Percentiles rank a stretch among this genome's conserved stretches.
phyloP scores from a whole-genome alignment of 2,329 filamentous ascomycete species.

The Alternaria longipes region DNA sequence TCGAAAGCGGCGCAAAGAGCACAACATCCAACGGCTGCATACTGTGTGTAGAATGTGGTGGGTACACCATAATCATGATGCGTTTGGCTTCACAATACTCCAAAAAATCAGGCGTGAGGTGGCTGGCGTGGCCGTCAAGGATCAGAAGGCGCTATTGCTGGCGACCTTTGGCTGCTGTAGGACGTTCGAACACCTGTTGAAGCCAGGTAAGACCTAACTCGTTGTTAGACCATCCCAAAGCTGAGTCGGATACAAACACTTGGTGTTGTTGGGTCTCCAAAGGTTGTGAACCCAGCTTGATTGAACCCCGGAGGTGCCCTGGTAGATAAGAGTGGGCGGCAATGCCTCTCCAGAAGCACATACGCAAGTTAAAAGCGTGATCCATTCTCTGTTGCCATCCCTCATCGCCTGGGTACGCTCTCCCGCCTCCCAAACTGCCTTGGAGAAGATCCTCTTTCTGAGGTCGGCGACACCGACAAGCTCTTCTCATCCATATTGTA shows the following conservation, averaged over 20 bases:
- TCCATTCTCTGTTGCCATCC: constrained; percentile 16
- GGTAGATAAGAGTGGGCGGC: constrained; percentile 17
- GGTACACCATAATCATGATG: background rate
- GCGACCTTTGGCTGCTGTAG: background rate
- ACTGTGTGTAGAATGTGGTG: background rate
- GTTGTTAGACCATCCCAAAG: background rate
- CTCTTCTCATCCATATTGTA: constrained; percentile 25
- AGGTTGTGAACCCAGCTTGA: constrained; percentile 8
- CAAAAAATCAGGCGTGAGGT: background rate
- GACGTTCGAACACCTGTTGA: background rate
- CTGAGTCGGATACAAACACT: background rate
- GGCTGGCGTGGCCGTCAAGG: background rate
- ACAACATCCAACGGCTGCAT: background rate
- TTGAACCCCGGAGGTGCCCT: constrained; percentile 9
- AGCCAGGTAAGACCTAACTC: background rate
- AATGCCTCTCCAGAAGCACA: constrained; percentile 20
- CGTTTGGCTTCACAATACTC: background rate
- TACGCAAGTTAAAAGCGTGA: constrained; percentile 20
- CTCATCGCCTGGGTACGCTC: background rate
- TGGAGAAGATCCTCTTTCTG: constrained; percentile 14
- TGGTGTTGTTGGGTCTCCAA: background rate
- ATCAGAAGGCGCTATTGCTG: background rate
- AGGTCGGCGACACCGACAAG: constrained; percentile 7
- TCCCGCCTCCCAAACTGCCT: background rate
- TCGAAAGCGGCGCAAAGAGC: background rate